A percentile compares a stretch with the other conserved stretches of the same genome.
Evolutionary conservation across 768 basidiomycete species (phyloP).

Genomic region (Lactifluus rugatus): DNA sequence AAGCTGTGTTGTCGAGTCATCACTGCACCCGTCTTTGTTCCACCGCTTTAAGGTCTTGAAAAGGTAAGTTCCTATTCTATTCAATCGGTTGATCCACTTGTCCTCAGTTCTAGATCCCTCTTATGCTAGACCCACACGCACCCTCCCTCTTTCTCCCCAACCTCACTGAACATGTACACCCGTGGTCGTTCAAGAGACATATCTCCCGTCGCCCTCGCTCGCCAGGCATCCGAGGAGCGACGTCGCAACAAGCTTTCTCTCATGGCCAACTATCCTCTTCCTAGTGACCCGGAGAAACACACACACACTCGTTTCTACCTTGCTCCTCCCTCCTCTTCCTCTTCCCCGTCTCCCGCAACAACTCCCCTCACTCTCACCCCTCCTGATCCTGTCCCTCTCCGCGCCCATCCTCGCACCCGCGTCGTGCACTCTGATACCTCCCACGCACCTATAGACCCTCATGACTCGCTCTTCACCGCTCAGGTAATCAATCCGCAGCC

Average conservation of each 20-base stretch:
- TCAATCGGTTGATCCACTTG: not conserved
- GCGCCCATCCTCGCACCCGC: not conserved
- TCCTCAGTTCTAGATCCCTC: not conserved
- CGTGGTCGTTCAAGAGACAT: slow-evolving; percentile 18
- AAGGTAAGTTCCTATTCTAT: slow-evolving; percentile 1
- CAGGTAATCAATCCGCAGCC: slow-evolving; percentile 1
- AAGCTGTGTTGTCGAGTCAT: slow-evolving; percentile 2
- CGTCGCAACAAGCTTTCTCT: not conserved
- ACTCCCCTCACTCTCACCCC: slow-evolving; percentile 13
- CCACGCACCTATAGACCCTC: slow-evolving; percentile 15
- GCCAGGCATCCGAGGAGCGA: slow-evolving; percentile 21
- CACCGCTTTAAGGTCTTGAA: not conserved
- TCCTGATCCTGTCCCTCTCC: slow-evolving; percentile 12
- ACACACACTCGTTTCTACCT: not conserved
- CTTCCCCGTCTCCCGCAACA: slow-evolving; percentile 7
- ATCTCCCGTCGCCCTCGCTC: slow-evolving; percentile 19
- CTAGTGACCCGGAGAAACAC: slow-evolving; percentile 12
- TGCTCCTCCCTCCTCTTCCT: slow-evolving; percentile 3
- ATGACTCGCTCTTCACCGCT: not conserved
- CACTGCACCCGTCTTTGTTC: not conserved
- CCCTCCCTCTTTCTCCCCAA: not conserved
- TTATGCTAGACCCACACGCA: not conserved
- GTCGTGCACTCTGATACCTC: not conserved
- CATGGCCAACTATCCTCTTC: slow-evolving; percentile 11
- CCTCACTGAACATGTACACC: slow-evolving; percentile 3